Evolutionary conservation across 2,329 filamentous ascomycete species (phyloP), one percentile per base, ranked within the genome.

Genomic region (Metarhizium brunneum): DNA sequence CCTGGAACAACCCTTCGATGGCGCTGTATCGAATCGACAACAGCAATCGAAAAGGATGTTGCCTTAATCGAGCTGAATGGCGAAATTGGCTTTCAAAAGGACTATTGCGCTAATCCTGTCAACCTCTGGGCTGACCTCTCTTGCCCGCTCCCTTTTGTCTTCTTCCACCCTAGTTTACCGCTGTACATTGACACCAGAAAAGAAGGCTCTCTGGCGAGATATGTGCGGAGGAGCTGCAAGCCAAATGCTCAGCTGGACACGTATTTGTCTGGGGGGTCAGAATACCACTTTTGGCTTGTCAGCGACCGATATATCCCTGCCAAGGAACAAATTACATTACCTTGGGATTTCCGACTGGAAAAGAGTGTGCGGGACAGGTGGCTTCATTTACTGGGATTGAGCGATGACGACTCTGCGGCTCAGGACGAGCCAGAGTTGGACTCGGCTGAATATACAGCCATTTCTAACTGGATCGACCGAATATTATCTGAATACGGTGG

Each of bases 271-370:
- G 85, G 84, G 50, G 80, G 81, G 3, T 85, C 84, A 1, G 86
- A 92, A 61, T 95, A 92, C 66, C 90, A 94, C 66, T 96, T 97
- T 69, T 96, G 92, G 82, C 86, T 96, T 60, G 84, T 96, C 57
- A 91, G 90, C 63, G 89, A 89, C 62, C 82, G 87, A 54, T 79
- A 86, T 42, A 91, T 97, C 55, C 71, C 79, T 16, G 76, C 83
- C 1, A 76, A 79, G 45, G 83, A 85, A 63, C 82, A 84, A 63
- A 83, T 81, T 64, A 89, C 77, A 30, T 81, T 78, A 62, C 81
- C 74, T 54, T 90, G 77, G 89, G 89, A 84, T 65, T 92, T 79
- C 71, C 82, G 70, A 61, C 80, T 79, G 61, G 81, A 75, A 63
- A 86, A 76, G 66, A 80, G 73, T 59, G 72, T 76, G 2, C 74